phyloP scores from a whole-genome alignment of 352 stramenopile species.

The Globisporangium nagaii region DNA sequence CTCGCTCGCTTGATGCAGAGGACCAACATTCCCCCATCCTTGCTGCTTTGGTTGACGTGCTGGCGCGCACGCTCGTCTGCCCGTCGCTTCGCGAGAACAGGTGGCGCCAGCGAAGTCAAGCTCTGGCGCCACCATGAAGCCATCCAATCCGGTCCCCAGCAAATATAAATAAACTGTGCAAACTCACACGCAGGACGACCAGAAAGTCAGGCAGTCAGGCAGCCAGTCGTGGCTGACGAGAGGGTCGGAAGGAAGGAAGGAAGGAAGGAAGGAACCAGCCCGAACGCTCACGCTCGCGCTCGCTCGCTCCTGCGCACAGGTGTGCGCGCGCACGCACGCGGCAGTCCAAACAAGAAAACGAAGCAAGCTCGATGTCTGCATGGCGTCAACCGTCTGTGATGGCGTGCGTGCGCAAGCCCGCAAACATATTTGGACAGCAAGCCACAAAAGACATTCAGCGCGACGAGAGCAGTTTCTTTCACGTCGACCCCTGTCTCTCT shows the following conservation, averaged over 20 bases:
- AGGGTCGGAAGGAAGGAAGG: background rate
- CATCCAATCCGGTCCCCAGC: background rate
- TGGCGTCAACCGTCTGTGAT: background rate
- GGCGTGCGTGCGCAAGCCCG: background rate
- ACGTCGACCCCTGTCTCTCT: constrained; percentile 7
- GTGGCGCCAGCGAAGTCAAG: constrained; percentile 10
- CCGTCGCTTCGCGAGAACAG: constrained; percentile 9
- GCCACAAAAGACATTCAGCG: background rate
- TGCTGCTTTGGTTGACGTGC: background rate
- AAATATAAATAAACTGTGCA: background rate
- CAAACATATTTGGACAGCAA: background rate
- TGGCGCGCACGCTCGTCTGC: background rate
- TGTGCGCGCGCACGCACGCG: no score
- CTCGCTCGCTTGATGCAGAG: background rate
- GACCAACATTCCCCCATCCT: background rate
- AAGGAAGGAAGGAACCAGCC: no score
- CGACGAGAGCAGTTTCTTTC: constrained; percentile 8
- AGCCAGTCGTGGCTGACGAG: no score
- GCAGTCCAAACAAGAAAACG: no score
- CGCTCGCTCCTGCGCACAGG: no score
- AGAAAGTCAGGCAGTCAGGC: no score
- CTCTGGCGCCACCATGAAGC: constrained; percentile 7
- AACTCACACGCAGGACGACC: no score
- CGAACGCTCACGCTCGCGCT: no score
- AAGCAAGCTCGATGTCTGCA: background rate